Conservation (phyloP, 192 early-diverging fungal species). For the Thamnidium elegans region DNA sequence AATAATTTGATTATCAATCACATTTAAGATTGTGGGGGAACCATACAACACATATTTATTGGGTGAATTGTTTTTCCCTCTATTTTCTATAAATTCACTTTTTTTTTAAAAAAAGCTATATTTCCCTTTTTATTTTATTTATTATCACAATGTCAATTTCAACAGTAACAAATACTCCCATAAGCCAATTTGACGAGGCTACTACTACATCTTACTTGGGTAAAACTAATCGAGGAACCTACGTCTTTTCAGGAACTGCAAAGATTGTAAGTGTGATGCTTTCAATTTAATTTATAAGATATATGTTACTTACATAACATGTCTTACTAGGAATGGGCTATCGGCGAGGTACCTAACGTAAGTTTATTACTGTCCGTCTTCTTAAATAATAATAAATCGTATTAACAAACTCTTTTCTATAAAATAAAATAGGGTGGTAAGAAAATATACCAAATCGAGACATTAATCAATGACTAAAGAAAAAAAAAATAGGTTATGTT, state of each 20-base stretch:
- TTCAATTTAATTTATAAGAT: too few relatives aligned
- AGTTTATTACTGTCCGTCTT: background rate
- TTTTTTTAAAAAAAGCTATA: background rate
- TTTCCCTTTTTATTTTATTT: background rate
- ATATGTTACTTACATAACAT: too few relatives aligned
- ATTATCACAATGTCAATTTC: too few relatives aligned
- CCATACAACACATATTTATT: background rate
- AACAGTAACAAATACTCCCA: too few relatives aligned
- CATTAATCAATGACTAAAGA: background rate
- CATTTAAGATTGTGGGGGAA: background rate
- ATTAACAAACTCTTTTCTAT: background rate
- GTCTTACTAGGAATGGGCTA: constrained; percentile 12
- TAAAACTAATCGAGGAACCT: background rate
- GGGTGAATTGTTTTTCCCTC: background rate
- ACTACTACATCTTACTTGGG: constrained; percentile 15
- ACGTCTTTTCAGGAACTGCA: constrained; percentile 13
- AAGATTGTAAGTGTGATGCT: background rate
- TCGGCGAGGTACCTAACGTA: constrained; percentile 22
- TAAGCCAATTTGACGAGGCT: constrained; percentile 16
- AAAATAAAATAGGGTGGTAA: constrained; percentile 15
- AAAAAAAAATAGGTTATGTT: constrained; percentile 24
- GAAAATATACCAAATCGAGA: background rate
- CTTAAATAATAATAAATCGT: background rate
- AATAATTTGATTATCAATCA: background rate
- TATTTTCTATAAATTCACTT: background rate